These are phyloP conservation scores for Digitaria exilis DNA, from an alignment of 202 grass and related monocot species.

Conservation along the genomic window DNA sequence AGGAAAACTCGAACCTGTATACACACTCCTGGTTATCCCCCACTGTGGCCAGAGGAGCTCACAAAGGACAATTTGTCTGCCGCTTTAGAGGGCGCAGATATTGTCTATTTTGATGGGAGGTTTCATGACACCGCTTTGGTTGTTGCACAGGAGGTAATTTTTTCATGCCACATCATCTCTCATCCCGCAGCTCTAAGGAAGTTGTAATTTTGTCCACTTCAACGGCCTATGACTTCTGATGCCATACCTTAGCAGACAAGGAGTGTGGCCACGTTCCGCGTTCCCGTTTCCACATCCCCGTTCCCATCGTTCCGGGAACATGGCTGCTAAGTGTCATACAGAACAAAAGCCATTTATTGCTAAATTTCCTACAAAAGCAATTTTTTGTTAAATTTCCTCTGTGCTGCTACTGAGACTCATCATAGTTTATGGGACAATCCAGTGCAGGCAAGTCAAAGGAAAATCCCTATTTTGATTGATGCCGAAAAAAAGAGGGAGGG, in stretches of 20 bases:
- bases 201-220: background rate
- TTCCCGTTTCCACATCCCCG: no score
- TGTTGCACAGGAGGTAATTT: slow-evolving; percentile 87
- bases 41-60: slow-evolving; percentile 75
- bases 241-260: no score
- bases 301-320: no score
- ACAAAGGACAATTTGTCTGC: slow-evolving; percentile 62
- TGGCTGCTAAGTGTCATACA: no score
- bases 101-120: slow-evolving; percentile 86
- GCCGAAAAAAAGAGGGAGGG: slow-evolving; percentile 85
- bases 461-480: slow-evolving; percentile 83
- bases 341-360: no score
- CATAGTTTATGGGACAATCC: slow-evolving; percentile 53
- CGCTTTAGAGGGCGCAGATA: slow-evolving; percentile 61
- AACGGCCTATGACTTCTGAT: background rate
- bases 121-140: slow-evolving; percentile 77
- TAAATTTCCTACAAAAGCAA: background rate
- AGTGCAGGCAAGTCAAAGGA: slow-evolving; percentile 91
- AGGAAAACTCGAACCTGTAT: slow-evolving; percentile 99
- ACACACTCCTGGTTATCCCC: slow-evolving; percentile 81
- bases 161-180: slow-evolving; percentile 5
- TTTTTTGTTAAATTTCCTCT: background rate
- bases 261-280: no score
- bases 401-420: slow-evolving; percentile 27
- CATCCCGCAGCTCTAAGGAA: background rate